A percentile compares a stretch with the other conserved stretches of the same genome.
These are phyloP conservation scores for Cymbopogon citratus DNA, from an alignment of 176 grass and related monocot genomes.

Conservation along the genomic window DNA sequence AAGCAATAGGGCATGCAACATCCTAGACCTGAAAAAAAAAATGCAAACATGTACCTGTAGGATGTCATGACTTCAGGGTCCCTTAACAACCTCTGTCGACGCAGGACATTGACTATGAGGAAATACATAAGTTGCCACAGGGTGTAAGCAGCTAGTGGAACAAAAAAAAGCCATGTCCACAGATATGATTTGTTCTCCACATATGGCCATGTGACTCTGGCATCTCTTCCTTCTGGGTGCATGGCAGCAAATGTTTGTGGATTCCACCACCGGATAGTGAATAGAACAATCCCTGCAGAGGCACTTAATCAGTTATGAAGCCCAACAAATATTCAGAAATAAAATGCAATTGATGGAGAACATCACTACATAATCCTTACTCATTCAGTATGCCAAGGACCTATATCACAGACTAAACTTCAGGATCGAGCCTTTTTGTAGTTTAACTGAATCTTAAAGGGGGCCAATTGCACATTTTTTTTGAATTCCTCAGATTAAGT, in stretches of 20 bases:
- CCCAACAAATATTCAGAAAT: not conserved
- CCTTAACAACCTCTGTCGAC: conserved; percentile 69
- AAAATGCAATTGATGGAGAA: conserved; percentile 9
- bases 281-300: conserved; percentile 84
- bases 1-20: not conserved
- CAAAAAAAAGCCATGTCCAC: conserved; percentile 91
- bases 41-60: conserved; percentile 56
- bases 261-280: conserved; percentile 97
- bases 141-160: conserved; percentile 91
- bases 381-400: not conserved
- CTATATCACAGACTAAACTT: not conserved
- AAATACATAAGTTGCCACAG: conserved; percentile 92
- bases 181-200: conserved; percentile 86
- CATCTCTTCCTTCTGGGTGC: conserved; percentile 85
- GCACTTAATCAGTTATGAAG: conserved; percentile 5
- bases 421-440: not conserved
- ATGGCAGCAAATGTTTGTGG: conserved; percentile 95
- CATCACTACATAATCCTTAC: not conserved
- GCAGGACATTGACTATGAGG: conserved; percentile 84
- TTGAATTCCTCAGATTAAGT: not conserved
- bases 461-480: not conserved
- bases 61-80: conserved; percentile 99
- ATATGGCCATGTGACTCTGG: conserved; percentile 89
- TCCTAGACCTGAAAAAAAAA: too few relatives aligned
- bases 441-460: not conserved